phyloP scores from a whole-genome alignment of 345 rosid genomes.

The Trapa bicornis region DNA sequence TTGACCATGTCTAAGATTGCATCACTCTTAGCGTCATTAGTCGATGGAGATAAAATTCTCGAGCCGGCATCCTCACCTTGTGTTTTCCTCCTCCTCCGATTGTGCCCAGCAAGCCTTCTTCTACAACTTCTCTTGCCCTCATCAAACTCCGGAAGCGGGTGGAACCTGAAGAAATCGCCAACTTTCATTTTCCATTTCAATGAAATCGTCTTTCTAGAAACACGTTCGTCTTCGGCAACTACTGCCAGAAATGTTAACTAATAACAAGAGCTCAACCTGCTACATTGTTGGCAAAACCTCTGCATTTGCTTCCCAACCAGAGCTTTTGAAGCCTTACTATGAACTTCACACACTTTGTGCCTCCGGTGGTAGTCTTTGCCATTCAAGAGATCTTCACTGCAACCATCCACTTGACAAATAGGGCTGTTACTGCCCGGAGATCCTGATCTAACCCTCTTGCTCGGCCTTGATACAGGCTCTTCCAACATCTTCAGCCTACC shows the following conservation, averaged over 20 bases:
- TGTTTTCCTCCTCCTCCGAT: slow-evolving; percentile 61
- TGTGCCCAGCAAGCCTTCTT: slow-evolving; percentile 81
- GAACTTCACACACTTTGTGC: slow-evolving; percentile 79
- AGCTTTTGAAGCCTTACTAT: slow-evolving; percentile 73
- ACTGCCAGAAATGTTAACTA: neutral
- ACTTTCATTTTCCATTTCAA: neutral
- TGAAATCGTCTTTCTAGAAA: neutral
- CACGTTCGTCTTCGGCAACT: neutral
- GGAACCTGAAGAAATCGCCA: slow-evolving; percentile 38
- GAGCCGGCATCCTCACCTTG: slow-evolving; percentile 65
- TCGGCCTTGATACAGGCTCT: slow-evolving; percentile 44
- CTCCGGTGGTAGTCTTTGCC: slow-evolving; percentile 89
- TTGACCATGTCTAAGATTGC: slow-evolving; percentile 54
- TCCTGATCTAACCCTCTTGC: slow-evolving; percentile 61
- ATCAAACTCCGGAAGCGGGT: slow-evolving; percentile 68
- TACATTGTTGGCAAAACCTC: slow-evolving; percentile 96
- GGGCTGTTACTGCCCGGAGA: slow-evolving; percentile 64
- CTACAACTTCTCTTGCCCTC: slow-evolving; percentile 88
- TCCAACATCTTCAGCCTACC: slow-evolving; percentile 36
- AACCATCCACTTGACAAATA: slow-evolving; percentile 79
- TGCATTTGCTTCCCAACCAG: slow-evolving; percentile 83
- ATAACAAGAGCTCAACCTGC: slow-evolving; percentile 41
- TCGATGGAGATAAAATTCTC: slow-evolving; percentile 35
- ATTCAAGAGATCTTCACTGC: slow-evolving; percentile 61
- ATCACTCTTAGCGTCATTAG: slow-evolving; percentile 20